Evolutionary conservation across 176 grass and related monocot genomes (phyloP).

Genomic region (Saccharum officinarum): DNA sequence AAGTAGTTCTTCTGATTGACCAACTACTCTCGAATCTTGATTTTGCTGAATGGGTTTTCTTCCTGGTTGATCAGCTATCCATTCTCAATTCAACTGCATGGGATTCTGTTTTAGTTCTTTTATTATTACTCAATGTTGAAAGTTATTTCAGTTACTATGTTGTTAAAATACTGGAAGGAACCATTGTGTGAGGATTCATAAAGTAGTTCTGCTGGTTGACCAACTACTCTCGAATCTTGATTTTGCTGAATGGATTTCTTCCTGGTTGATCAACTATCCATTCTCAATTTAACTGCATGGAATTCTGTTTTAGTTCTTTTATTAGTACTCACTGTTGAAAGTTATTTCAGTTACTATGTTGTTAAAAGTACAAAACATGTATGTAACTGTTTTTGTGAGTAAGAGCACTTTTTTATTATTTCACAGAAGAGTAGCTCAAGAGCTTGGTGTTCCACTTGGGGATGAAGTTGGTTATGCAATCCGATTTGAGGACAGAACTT

Average conservation of each 20-base stretch:
- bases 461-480: constrained; percentile 96
- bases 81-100: background rate
- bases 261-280: background rate
- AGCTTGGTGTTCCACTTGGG: constrained; percentile 75
- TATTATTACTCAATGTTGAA: background rate
- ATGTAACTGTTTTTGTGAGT: background rate
- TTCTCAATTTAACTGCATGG: background rate
- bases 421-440: constrained; percentile 83
- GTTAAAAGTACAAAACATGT: background rate
- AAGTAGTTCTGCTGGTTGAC: background rate
- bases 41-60: background rate
- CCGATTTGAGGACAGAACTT: constrained; percentile 96
- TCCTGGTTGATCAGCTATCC: background rate
- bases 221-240: background rate
- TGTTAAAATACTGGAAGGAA: constrained; percentile 1
- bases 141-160: background rate
- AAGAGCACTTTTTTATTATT: constrained; percentile 23
- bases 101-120: background rate
- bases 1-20: background rate
- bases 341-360: background rate
- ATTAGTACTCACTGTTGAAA: background rate
- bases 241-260: constrained; percentile 1
- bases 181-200: background rate
- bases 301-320: background rate
- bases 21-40: background rate